phyloP scores from a whole-genome alignment of 805 yeast genomes.

The Saturnispora mendoncae region DNA sequence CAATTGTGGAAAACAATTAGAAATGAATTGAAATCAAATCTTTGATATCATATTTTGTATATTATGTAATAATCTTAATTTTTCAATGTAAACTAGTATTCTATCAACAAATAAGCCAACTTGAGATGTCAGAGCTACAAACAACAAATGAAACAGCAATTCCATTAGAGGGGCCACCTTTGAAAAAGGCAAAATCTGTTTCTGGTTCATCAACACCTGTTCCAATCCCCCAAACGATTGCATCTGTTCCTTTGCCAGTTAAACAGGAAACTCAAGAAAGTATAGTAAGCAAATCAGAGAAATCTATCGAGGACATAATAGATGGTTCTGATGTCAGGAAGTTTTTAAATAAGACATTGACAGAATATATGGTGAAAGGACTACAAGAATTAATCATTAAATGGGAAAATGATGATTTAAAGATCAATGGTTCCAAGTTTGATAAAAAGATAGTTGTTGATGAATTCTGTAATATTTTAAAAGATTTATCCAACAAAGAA shows the following conservation, averaged over 20 bases:
- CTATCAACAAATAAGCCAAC: background rate
- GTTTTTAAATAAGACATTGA: constrained; percentile 40
- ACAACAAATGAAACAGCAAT: too few relatives aligned
- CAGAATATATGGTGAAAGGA: constrained; percentile 37
- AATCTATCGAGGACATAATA: constrained; percentile 32
- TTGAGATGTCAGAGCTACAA: constrained; percentile 2
- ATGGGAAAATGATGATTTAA: constrained; percentile 24
- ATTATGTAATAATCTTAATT: background rate
- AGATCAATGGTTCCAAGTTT: constrained; percentile 1
- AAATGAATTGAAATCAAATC: constrained; percentile 12
- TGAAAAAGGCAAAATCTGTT: constrained; percentile 7
- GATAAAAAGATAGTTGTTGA: constrained; percentile 9
- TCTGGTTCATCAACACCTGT: constrained; percentile 18
- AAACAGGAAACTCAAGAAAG: constrained; percentile 8
- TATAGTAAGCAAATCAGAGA: constrained; percentile 10
- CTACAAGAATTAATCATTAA: constrained; percentile 25
- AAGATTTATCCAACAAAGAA: constrained; percentile 6
- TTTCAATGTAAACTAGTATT: background rate
- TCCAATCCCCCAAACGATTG: constrained; percentile 20
- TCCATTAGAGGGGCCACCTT: constrained; percentile 3
- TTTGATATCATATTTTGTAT: background rate
- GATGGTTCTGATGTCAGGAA: constrained; percentile 47
- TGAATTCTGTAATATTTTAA: constrained; percentile 13
- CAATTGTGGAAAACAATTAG: constrained; percentile 30
- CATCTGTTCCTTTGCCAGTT: background rate